Base-by-base conservation (phyloP, 1,284 basidiomycete genomes). In the Nidula niveotomentosa region DNA sequence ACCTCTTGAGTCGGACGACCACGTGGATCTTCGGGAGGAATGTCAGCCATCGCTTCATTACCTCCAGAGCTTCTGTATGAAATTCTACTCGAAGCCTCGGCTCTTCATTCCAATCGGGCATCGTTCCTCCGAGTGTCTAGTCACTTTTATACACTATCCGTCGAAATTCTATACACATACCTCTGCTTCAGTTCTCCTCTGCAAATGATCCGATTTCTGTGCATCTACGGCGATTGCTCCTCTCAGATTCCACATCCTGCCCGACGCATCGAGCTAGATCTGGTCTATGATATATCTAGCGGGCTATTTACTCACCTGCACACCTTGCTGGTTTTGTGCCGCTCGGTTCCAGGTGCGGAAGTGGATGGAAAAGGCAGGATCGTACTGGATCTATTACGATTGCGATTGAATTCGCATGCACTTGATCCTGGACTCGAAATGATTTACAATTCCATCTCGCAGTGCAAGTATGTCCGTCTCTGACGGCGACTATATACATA, bases 401-500 rank as follows among this genome's bases (percentile, higher is more conserved):
- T 83, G 12, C 68, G 73, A 51, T 61, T 81, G 52, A 72, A 81
- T 58, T 78, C 80, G 7, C 77, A 77, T 60, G 56, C 70, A 0
- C 63, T 60, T 36, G 77, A 80, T 55, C 60, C 65, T 0, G 61
- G 69, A 37, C 60, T 72, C 15, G 62, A 70, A 6, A 63, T 69
- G 45, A 65, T 83, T 36, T 71, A 72, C 53, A 67, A 70, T 13
- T 76, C 75, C 7, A 65, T 83, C 46, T 61, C 56, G 36, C 64
- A 72, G 2, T 68, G 75, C 12, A 76, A 76, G 79, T 81, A 59
- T 69, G 76, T 17, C 41, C 18, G 13, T 41, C 37, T 53, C 12
- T 45, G n/a, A 7, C 41, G n/a, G 12, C 35, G n/a, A n/a, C 48
- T 13, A 17, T 8, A 36, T 37, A 10, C 15, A 12, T n/a, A n/a